Percentiles rank a stretch among this genome's conserved stretches.
These are phyloP conservation scores for Lentinus polychrous DNA, from an alignment of 1,284 basidiomycete species.

Conservation along the genomic window DNA sequence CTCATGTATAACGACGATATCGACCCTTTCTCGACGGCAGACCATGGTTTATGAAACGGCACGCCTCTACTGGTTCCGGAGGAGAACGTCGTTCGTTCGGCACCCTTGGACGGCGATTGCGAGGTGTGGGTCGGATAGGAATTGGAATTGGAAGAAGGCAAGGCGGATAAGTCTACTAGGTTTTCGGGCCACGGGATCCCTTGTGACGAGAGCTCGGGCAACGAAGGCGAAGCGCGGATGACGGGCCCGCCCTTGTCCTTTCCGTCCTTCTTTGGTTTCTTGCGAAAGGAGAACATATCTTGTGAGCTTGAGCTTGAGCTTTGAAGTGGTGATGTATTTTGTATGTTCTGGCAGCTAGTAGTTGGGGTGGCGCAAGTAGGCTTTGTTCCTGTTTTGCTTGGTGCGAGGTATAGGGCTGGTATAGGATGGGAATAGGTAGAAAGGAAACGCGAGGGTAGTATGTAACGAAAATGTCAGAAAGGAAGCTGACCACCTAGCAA, in stretches of 20 bases:
- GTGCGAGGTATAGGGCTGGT: too few relatives aligned
- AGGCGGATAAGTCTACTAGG: slow-evolving; percentile 61
- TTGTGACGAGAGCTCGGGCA: slow-evolving; percentile 64
- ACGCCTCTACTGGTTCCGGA: slow-evolving; percentile 40
- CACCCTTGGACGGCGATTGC: slow-evolving; percentile 44
- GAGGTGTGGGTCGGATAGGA: slow-evolving; percentile 8
- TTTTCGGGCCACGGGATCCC: slow-evolving; percentile 77
- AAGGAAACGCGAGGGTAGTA: slow-evolving; percentile 8
- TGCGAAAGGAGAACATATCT: slow-evolving; percentile 68
- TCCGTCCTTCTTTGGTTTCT: slow-evolving; percentile 42
- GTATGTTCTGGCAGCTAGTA: too few relatives aligned
- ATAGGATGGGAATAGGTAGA: too few relatives aligned
- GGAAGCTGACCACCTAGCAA: too few relatives aligned
- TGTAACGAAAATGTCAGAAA: not conserved
- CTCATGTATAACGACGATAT: slow-evolving; percentile 65
- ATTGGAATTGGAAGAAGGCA: slow-evolving; percentile 32
- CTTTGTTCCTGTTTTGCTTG: too few relatives aligned
- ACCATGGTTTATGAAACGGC: slow-evolving; percentile 76
- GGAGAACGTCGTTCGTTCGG: slow-evolving; percentile 56
- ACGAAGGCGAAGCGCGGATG: slow-evolving; percentile 61
- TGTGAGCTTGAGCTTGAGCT: slow-evolving; percentile 11
- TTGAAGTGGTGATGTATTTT: not conserved
- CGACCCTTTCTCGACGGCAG: slow-evolving; percentile 31
- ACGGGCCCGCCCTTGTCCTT: slow-evolving; percentile 33
- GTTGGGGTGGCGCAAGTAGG: too few relatives aligned